These are phyloP conservation scores for Zygoascus bituminiphila DNA, from an alignment of 805 yeast species.

Conservation along the genomic window DNA sequence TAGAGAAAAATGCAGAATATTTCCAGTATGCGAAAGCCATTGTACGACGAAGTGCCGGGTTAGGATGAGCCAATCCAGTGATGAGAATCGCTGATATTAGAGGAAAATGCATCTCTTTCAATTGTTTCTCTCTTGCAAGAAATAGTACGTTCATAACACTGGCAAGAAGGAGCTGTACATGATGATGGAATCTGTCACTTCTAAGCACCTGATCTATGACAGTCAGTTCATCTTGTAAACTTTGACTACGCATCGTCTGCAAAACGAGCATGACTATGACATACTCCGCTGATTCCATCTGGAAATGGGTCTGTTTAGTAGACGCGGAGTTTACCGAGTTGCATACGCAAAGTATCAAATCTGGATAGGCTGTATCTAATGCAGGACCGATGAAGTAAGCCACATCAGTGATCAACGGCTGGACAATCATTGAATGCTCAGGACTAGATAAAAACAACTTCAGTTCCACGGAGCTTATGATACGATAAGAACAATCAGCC, in stretches of 20 bases:
- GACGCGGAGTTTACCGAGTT: background rate
- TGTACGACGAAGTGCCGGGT: background rate
- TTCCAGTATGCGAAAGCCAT: slow-evolving; percentile 4
- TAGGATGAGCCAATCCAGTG: background rate
- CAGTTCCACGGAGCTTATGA: background rate
- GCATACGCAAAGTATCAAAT: background rate
- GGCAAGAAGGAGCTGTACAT: background rate
- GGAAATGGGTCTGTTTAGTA: background rate
- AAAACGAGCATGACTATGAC: background rate
- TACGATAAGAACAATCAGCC: background rate
- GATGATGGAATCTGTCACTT: background rate
- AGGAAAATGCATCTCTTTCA: background rate
- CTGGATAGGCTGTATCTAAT: background rate
- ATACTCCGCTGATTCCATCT: background rate
- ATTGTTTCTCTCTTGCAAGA: background rate
- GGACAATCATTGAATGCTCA: background rate
- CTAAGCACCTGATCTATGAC: background rate
- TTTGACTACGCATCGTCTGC: background rate
- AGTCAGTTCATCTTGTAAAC: background rate
- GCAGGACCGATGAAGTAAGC: background rate
- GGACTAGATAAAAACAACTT: background rate
- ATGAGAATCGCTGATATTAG: background rate
- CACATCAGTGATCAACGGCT: background rate
- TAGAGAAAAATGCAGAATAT: background rate
- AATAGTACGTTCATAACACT: background rate